Conservation (phyloP, 2,329 filamentous ascomycete genomes). For the Diaporthe longicolla region DNA sequence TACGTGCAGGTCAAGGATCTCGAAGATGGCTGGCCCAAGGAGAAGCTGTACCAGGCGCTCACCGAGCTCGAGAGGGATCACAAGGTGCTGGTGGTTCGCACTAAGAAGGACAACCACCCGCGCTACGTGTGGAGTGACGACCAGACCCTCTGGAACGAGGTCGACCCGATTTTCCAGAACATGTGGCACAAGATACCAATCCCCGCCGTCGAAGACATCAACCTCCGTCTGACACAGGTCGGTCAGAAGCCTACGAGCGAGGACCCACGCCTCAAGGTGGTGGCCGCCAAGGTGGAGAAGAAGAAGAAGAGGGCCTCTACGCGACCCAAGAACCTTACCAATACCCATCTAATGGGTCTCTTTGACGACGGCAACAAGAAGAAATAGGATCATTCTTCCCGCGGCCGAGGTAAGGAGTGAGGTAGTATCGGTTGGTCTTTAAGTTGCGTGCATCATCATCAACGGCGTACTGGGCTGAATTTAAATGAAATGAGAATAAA, state of each 20-base stretch:
- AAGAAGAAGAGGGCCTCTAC: constrained; percentile 78
- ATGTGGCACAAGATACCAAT: constrained; percentile 88
- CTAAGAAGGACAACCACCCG: constrained; percentile 91
- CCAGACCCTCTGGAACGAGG: constrained; percentile 78
- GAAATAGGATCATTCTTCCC: constrained; percentile 58
- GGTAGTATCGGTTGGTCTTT: constrained; percentile 14
- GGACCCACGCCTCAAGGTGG: constrained; percentile 74
- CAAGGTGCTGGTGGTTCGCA: constrained; percentile 86
- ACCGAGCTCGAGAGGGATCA: constrained; percentile 82
- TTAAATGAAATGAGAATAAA: constrained; percentile 13
- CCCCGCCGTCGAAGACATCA: constrained; percentile 82
- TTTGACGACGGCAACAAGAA: constrained; percentile 71
- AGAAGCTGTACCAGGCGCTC: constrained; percentile 76
- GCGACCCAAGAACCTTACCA: constrained; percentile 84
- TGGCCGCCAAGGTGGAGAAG: constrained; percentile 76
- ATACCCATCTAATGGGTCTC: constrained; percentile 87
- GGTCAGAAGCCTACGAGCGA: constrained; percentile 89
- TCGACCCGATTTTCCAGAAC: constrained; percentile 86
- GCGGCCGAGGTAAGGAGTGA: constrained; percentile 8
- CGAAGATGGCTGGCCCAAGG: constrained; percentile 95
- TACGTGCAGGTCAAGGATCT: constrained; percentile 90
- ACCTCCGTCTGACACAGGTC: constrained; percentile 80
- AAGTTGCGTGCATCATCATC: constrained; percentile 31
- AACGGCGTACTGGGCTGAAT: constrained; percentile 37
- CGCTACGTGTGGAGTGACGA: constrained; percentile 93